Evolutionary conservation across 2,329 filamentous ascomycete species (phyloP).

Genomic region (Lachnellula hyalina): DNA sequence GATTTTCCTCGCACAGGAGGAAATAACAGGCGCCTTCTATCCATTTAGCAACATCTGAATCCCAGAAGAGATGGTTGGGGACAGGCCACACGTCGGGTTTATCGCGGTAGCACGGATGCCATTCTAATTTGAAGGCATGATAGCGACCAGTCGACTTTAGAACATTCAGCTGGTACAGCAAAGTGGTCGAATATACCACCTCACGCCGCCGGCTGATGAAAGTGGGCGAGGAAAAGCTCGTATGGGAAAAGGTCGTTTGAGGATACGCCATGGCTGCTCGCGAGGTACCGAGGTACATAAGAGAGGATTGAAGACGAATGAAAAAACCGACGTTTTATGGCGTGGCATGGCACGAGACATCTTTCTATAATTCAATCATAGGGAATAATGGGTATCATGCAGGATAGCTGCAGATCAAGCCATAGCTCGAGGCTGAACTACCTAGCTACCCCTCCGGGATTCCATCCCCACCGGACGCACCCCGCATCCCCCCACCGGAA

Average conservation of each 20-base stretch:
- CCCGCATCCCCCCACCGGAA: background rate
- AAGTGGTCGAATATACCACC: conserved; percentile 39
- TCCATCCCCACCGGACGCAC: background rate
- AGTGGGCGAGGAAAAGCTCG: conserved; percentile 29
- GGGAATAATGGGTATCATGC: background rate
- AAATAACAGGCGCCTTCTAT: conserved; percentile 59
- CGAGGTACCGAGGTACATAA: background rate
- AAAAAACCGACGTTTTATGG: background rate
- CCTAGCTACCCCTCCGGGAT: background rate
- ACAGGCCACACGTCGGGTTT: conserved; percentile 48
- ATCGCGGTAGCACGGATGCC: conserved; percentile 50
- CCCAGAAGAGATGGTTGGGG: conserved; percentile 56
- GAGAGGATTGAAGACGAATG: background rate
- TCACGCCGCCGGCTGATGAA: conserved; percentile 36
- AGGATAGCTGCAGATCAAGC: background rate
- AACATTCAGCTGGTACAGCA: conserved; percentile 47
- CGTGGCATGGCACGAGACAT: background rate
- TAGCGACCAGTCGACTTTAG: conserved; percentile 49
- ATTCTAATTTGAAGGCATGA: conserved; percentile 52
- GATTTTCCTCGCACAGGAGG: conserved; percentile 38
- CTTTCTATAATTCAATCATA: background rate
- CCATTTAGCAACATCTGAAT: conserved; percentile 54
- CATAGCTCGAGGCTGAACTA: background rate
- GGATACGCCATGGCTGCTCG: conserved; percentile 34
- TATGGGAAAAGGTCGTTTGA: conserved; percentile 36